Percentiles rank a stretch among this genome's conserved stretches.
phyloP scores from a whole-genome alignment of 169 alveolate genomes.

The Ophryocystis elektroscirrha region DNA sequence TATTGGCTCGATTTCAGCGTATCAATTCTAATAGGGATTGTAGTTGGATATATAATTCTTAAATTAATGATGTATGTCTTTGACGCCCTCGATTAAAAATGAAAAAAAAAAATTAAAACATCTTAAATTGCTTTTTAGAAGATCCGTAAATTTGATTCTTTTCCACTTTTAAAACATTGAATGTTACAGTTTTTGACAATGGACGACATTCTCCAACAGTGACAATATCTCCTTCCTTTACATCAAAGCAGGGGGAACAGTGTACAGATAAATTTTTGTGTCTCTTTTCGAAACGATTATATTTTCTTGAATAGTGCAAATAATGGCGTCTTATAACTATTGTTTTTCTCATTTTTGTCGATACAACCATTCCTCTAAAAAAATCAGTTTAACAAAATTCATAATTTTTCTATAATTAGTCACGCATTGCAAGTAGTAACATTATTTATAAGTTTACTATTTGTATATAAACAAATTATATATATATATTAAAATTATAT shows the following conservation, averaged over 20 bases:
- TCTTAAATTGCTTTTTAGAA: constrained; percentile 89
- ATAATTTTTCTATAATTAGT: constrained; percentile 6
- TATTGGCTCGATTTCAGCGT: too few species aligned
- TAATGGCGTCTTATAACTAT: constrained; percentile 89
- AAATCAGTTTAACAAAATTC: constrained; percentile 1
- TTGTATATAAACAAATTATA: too few species aligned
- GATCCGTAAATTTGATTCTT: constrained; percentile 87
- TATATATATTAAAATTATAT: too few species aligned
- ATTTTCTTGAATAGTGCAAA: constrained; percentile 88
- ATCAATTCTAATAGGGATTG: too few species aligned
- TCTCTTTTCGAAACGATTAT: constrained; percentile 92
- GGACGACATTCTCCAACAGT: constrained; percentile 70
- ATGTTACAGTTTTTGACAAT: constrained; percentile 91
- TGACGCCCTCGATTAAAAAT: too few species aligned
- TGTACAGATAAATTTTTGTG: constrained; percentile 92
- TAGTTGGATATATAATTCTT: too few species aligned
- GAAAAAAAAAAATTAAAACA: constrained; percentile 59
- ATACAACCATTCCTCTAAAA: constrained; percentile 84
- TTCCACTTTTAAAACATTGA: constrained; percentile 91
- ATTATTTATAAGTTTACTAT: too few species aligned
- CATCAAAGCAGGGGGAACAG: constrained; percentile 90
- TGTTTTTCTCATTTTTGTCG: constrained; percentile 93
- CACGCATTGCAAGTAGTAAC: too few species aligned
- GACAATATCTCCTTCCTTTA: constrained; percentile 74
- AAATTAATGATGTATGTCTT: too few species aligned